Conservation (phyloP, 495 filamentous ascomycete species). For the Aspergillus saccharolyticus region DNA sequence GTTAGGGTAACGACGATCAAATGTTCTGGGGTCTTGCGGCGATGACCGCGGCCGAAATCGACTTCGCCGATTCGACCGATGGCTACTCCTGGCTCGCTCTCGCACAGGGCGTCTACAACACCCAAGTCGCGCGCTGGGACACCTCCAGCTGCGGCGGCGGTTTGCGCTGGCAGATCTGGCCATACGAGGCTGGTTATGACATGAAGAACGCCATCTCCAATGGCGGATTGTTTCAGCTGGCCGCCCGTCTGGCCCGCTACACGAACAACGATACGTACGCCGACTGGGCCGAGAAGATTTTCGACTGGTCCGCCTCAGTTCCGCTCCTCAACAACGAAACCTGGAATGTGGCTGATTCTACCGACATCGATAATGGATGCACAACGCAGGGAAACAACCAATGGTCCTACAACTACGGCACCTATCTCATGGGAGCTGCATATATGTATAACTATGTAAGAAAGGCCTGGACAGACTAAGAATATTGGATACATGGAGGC, state of each 20-base stretch:
- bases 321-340: slow-evolving; percentile 49
- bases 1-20: slow-evolving; percentile 53
- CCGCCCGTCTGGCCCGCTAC: slow-evolving; percentile 61
- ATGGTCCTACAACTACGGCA: slow-evolving; percentile 66
- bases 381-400: slow-evolving; percentile 49
- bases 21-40: slow-evolving; percentile 54
- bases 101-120: slow-evolving; percentile 75
- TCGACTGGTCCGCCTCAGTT: slow-evolving; percentile 54
- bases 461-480: slow-evolving; percentile 4
- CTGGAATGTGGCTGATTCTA: slow-evolving; percentile 59
- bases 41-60: slow-evolving; percentile 50
- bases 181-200: slow-evolving; percentile 46
- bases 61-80: slow-evolving; percentile 40
- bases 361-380: slow-evolving; percentile 50
- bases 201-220: slow-evolving; percentile 72
- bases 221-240: slow-evolving; percentile 63
- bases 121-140: slow-evolving; percentile 56
- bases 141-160: slow-evolving; percentile 44
- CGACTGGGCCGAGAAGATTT: slow-evolving; percentile 64
- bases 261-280: slow-evolving; percentile 60
- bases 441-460: slow-evolving; percentile 64
- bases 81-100: slow-evolving; percentile 67
- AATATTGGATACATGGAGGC: slow-evolving; percentile 12
- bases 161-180: slow-evolving; percentile 53
- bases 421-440: slow-evolving; percentile 63